Conservation (phyloP, 2,329 filamentous ascomycete genomes). For the Aspergillus novoparasiticus region DNA sequence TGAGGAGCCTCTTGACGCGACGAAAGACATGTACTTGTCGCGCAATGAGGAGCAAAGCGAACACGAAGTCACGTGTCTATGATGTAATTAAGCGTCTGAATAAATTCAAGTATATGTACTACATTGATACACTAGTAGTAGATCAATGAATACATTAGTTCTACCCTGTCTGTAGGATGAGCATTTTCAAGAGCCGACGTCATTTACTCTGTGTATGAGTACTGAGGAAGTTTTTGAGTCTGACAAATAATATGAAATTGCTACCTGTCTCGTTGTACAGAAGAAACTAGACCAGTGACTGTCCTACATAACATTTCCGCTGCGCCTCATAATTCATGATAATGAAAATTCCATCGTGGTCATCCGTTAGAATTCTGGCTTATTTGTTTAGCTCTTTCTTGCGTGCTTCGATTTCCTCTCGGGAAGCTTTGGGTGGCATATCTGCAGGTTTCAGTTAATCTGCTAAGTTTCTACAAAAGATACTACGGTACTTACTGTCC, state of each 20-base stretch:
- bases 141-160: not conserved
- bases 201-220: not conserved
- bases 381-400: conserved; percentile 68
- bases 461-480: not conserved
- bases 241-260: not conserved
- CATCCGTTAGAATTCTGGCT: not conserved
- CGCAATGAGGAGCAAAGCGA: conserved; percentile 16
- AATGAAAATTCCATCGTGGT: not conserved
- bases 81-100: conserved; percentile 14
- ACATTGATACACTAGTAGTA: not conserved
- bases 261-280: not conserved
- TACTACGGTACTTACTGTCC: conserved; percentile 30
- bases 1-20: conserved; percentile 36
- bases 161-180: too few species aligned
- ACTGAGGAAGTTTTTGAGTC: not conserved
- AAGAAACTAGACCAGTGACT: not conserved
- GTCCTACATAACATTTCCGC: not conserved
- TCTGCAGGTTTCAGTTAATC: conserved; percentile 26
- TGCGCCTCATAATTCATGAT: not conserved
- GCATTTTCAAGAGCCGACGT: too few species aligned
- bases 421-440: conserved; percentile 51
- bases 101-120: not conserved
- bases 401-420: conserved; percentile 68
- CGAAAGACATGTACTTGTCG: conserved; percentile 11
- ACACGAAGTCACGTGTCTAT: conserved; percentile 27